Evolutionary conservation across 139 green algal genomes (phyloP).

Genomic region (Chlorella sorokiniana): DNA sequence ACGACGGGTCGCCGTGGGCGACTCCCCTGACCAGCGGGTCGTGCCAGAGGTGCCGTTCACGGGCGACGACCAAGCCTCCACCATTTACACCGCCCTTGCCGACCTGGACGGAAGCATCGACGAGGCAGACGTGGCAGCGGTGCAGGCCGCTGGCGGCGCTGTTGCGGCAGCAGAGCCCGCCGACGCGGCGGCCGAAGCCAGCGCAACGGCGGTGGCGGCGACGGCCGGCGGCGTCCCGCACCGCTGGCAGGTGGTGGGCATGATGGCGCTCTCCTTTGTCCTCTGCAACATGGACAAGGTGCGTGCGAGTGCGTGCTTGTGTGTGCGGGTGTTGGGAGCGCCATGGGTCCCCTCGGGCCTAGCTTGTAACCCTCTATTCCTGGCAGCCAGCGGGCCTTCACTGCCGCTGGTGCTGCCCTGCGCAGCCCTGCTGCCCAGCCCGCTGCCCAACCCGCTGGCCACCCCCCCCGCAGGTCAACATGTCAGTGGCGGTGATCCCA

Average conservation of each 20-base stretch:
- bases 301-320: too few species aligned
- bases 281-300: slow-evolving; percentile 98
- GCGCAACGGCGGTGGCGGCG: slow-evolving; percentile 15
- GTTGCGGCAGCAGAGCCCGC: neutral
- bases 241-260: slow-evolving; percentile 61
- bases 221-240: slow-evolving; percentile 42
- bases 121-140: slow-evolving; percentile 22
- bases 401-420: neutral
- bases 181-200: slow-evolving; percentile 13
- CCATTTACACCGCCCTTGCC: slow-evolving; percentile 42
- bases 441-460: neutral
- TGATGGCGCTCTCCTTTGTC: slow-evolving; percentile 82
- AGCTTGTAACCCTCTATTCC: too few species aligned
- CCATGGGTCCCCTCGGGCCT: too few species aligned
- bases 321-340: neutral
- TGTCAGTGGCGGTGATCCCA: slow-evolving; percentile 97
- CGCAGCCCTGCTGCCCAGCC: neutral
- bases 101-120: slow-evolving; percentile 29
- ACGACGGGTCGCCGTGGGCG: neutral
- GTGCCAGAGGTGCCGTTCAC: slow-evolving; percentile 38
- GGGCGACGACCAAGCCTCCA: slow-evolving; percentile 46
- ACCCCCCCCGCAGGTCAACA: slow-evolving; percentile 85
- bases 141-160: neutral
- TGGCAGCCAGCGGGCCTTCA: neutral
- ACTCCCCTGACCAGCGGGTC: neutral